Evolutionary conservation across 495 filamentous ascomycete species (phyloP).

Genomic region (Extremus antarcticus): DNA sequence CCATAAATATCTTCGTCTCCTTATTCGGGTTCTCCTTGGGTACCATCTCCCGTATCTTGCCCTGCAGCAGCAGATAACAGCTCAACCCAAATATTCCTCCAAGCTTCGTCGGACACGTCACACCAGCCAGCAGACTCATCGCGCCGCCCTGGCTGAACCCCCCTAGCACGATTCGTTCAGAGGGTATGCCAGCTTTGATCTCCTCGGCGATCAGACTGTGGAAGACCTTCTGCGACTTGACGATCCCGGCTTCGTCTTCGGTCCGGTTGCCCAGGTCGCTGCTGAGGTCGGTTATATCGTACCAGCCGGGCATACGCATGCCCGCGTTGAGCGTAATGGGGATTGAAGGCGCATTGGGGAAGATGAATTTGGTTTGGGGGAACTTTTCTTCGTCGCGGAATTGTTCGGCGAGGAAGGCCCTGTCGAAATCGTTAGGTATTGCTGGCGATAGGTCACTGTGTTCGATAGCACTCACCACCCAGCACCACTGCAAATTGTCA

Average conservation of each 20-base stretch:
- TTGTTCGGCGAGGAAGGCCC: slow-evolving; percentile 73
- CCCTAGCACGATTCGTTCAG: slow-evolving; percentile 76
- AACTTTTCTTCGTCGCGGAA: slow-evolving; percentile 76
- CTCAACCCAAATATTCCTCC: slow-evolving; percentile 82
- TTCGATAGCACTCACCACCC: too few relatives aligned
- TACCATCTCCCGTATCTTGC: slow-evolving; percentile 56
- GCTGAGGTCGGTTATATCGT: slow-evolving; percentile 50
- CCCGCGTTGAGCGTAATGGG: slow-evolving; percentile 77
- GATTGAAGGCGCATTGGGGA: slow-evolving; percentile 85
- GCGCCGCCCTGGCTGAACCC: slow-evolving; percentile 55
- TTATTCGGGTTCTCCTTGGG: slow-evolving; percentile 59
- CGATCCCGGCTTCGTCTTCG: slow-evolving; percentile 71
- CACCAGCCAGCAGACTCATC: slow-evolving; percentile 51
- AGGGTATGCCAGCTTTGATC: slow-evolving; percentile 70
- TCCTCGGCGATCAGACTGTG: slow-evolving; percentile 72
- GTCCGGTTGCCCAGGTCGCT: slow-evolving; percentile 26
- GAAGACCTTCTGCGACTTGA: slow-evolving; percentile 61
- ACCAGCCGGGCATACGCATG: slow-evolving; percentile 85
- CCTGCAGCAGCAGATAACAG: slow-evolving; percentile 65
- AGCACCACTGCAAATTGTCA: slow-evolving; percentile 21
- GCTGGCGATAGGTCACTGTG: neutral
- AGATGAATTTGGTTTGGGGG: slow-evolving; percentile 81
- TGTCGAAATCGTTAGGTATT: slow-evolving; percentile 22
- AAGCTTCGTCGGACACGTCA: slow-evolving; percentile 64
- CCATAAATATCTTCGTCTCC: slow-evolving; percentile 77